A percentile compares a stretch with the other conserved stretches of the same genome.
Conservation (phyloP, 192 early-diverging fungal species). For the Coemansia interrupta region DNA sequence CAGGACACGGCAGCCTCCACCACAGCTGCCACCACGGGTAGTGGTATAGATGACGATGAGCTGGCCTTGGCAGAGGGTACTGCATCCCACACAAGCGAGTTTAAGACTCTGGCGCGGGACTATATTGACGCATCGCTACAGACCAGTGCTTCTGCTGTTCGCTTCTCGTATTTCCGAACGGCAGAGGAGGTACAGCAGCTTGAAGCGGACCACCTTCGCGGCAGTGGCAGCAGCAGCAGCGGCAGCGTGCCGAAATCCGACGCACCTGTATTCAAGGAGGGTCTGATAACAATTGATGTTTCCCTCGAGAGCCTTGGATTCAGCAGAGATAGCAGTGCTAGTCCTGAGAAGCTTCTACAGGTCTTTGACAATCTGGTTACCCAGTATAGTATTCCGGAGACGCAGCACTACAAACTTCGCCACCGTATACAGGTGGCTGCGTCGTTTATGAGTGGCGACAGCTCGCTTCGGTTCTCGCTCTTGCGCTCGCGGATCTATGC, state of each 20-base stretch:
- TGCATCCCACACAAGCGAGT: conserved; percentile 45
- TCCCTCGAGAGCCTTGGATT: conserved; percentile 37
- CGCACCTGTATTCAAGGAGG: conserved; percentile 11
- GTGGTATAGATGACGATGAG: background rate
- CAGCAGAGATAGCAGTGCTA: conserved; percentile 3
- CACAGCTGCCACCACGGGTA: background rate
- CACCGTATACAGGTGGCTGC: conserved; percentile 76
- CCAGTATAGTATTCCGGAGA: conserved; percentile 65
- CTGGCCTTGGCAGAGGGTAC: background rate
- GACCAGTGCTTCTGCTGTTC: conserved; percentile 25
- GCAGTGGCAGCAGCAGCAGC: background rate
- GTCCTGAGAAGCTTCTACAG: conserved; percentile 52
- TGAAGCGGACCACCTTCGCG: conserved; percentile 14
- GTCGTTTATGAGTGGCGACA: conserved; percentile 51
- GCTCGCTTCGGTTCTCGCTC: conserved; percentile 54
- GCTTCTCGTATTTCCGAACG: conserved; percentile 49
- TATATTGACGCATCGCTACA: conserved; percentile 15
- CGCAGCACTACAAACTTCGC: conserved; percentile 74
- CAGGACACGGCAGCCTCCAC: conserved; percentile 7
- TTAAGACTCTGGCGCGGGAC: conserved; percentile 29
- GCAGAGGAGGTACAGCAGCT: conserved; percentile 42
- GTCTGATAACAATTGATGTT: conserved; percentile 54
- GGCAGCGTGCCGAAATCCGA: conserved; percentile 8
- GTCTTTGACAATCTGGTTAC: conserved; percentile 59
- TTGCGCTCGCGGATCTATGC: conserved; percentile 74